Evolutionary conservation across 2,329 filamentous ascomycete species (phyloP).

Genomic region (Xylariaceae sp.): DNA sequence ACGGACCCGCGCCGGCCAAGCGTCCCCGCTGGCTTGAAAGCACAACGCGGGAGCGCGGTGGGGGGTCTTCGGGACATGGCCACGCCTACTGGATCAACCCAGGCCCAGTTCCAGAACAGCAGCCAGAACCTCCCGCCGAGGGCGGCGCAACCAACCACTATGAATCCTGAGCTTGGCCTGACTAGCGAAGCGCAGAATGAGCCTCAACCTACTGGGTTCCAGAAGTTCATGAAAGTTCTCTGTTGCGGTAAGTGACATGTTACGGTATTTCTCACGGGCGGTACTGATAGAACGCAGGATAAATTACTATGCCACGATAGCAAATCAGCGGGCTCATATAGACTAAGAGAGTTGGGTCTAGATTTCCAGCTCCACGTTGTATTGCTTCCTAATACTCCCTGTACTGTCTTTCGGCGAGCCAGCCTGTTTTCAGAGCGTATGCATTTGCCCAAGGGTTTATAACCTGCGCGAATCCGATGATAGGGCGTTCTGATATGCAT

Average conservation of each 20-base stretch:
- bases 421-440: slow-evolving; percentile 21
- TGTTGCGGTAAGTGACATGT: slow-evolving; percentile 69
- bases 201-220: slow-evolving; percentile 73
- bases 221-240: slow-evolving; percentile 88
- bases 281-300: slow-evolving; percentile 24
- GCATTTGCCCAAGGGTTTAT: slow-evolving; percentile 20
- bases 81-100: slow-evolving; percentile 84
- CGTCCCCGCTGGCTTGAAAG: slow-evolving; percentile 66
- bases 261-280: background rate
- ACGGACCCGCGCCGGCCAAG: slow-evolving; percentile 77
- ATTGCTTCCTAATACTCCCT: slow-evolving; percentile 31
- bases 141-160: slow-evolving; percentile 56
- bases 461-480: slow-evolving; percentile 11
- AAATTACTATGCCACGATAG: slow-evolving; percentile 23
- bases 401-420: slow-evolving; percentile 16
- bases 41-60: slow-evolving; percentile 72
- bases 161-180: slow-evolving; percentile 53
- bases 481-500: background rate
- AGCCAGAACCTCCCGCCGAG: slow-evolving; percentile 75
- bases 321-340: slow-evolving; percentile 32
- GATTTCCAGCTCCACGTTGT: slow-evolving; percentile 25
- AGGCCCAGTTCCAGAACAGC: slow-evolving; percentile 95
- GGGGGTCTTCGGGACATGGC: slow-evolving; percentile 70
- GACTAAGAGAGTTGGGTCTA: slow-evolving; percentile 32
- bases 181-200: slow-evolving; percentile 57